Conservation (phyloP, 2,329 filamentous ascomycete species). For the Raffaelea ambrosiae region DNA sequence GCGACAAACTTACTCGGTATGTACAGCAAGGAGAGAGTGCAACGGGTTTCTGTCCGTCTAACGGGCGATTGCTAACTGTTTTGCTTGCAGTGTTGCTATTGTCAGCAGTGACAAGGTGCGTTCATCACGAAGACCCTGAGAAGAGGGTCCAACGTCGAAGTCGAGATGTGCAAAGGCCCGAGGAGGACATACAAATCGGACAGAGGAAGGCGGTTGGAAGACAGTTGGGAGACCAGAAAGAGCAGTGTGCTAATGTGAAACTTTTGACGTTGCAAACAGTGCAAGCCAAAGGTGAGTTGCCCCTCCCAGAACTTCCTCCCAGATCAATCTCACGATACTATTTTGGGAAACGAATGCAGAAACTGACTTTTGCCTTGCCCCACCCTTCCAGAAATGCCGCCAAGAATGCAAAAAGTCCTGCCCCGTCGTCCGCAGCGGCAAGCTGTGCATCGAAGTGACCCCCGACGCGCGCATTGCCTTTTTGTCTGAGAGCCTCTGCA, state of each 20-base stretch:
- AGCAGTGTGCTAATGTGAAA: constrained; percentile 27
- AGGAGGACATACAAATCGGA: too few relatives aligned
- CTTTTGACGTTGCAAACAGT: constrained; percentile 39
- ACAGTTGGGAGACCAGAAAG: too few relatives aligned
- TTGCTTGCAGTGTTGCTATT: constrained; percentile 76
- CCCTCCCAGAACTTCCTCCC: not conserved
- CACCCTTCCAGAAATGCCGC: constrained; percentile 71
- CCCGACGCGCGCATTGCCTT: constrained; percentile 90
- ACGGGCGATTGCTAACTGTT: constrained; percentile 16
- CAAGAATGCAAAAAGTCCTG: constrained; percentile 99
- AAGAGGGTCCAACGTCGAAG: too few relatives aligned
- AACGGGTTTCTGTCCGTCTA: not conserved
- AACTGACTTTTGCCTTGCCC: constrained; percentile 23
- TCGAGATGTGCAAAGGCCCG: too few relatives aligned
- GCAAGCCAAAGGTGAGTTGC: constrained; percentile 68
- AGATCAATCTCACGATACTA: not conserved
- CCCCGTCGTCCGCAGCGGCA: constrained; percentile 93
- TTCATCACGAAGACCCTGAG: constrained; percentile 21
- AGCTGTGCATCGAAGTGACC: constrained; percentile 80
- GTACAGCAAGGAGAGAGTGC: constrained; percentile 22
- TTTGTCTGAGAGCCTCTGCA: constrained; percentile 89
- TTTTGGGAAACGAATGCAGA: constrained; percentile 5
- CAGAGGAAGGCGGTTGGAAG: too few relatives aligned
- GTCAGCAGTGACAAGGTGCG: constrained; percentile 93
- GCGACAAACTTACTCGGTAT: constrained; percentile 92